Evolutionary conservation across 805 yeast genomes (phyloP).

Genomic region (Candida hungchunana): DNA sequence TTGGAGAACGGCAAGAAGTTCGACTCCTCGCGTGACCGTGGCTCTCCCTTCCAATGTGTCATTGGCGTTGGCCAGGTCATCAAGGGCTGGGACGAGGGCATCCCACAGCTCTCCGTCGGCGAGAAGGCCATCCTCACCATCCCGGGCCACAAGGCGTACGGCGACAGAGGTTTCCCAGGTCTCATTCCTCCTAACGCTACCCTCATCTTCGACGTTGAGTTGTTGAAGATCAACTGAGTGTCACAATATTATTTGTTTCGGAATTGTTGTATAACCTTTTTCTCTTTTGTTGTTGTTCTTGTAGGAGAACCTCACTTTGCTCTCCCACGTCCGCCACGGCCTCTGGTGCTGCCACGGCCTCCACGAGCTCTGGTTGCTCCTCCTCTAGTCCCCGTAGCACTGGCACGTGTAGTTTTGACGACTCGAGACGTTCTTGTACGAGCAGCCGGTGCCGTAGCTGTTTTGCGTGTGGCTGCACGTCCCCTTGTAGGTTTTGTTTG

Average conservation of each 20-base stretch:
- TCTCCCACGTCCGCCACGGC: too few relatives aligned
- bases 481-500: conserved; percentile 9
- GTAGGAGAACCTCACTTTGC: background rate
- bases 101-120: conserved; percentile 88
- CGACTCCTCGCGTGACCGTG: conserved; percentile 93
- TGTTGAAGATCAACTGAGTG: conserved; percentile 41
- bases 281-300: conserved; percentile 1
- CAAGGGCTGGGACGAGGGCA: conserved; percentile 94
- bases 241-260: background rate
- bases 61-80: conserved; percentile 97
- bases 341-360: background rate
- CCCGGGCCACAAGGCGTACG: conserved; percentile 92
- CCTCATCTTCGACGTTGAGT: conserved; percentile 79
- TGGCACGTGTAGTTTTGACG: too few relatives aligned
- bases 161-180: conserved; percentile 94
- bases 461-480: conserved; percentile 4
- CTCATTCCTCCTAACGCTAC: conserved; percentile 96
- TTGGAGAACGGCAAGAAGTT: conserved; percentile 93
- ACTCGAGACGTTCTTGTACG: too few relatives aligned
- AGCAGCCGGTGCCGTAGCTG: too few relatives aligned
- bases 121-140: conserved; percentile 90
- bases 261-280: too few relatives aligned
- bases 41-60: conserved; percentile 88
- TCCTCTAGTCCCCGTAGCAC: too few relatives aligned
- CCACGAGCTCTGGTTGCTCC: conserved; percentile 1